Conservation (phyloP, 495 filamentous ascomycete species). For the Daldinia bambusicola region DNA sequence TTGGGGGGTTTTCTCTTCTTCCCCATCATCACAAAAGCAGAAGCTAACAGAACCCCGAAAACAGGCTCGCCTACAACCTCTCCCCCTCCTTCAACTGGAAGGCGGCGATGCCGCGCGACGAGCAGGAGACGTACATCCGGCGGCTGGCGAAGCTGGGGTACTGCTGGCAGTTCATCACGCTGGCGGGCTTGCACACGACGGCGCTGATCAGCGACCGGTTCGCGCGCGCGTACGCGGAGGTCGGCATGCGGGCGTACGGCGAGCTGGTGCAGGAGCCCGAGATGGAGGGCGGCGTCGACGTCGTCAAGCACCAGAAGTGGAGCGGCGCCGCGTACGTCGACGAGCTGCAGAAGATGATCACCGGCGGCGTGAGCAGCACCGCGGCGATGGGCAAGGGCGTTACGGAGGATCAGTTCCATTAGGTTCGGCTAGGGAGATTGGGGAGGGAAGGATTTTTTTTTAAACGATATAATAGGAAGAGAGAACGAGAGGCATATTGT, state of each 20-base stretch:
- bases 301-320: conserved; percentile 99
- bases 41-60: conserved; percentile 24
- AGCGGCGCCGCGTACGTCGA: conserved; percentile 93
- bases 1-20: too few species aligned
- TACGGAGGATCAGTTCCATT: conserved; percentile 94
- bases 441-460: neutral
- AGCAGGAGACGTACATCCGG: conserved; percentile 97
- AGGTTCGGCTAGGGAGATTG: neutral
- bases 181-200: conserved; percentile 96
- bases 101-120: conserved; percentile 88
- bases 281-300: conserved; percentile 88
- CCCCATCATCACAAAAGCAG: neutral
- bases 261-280: conserved; percentile 98
- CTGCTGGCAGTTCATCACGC: conserved; percentile 99
- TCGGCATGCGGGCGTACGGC: conserved; percentile 96
- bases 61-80: conserved; percentile 92
- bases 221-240: conserved; percentile 78
- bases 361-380: conserved; percentile 88
- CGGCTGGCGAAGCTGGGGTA: conserved; percentile 89
- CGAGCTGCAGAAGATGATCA: conserved; percentile 96
- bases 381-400: conserved; percentile 97
- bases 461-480: too few species aligned
- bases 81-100: conserved; percentile 99
- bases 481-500: too few species aligned
- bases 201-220: conserved; percentile 91